Percentiles rank a stretch among this genome's conserved stretches.
Evolutionary conservation across 768 basidiomycete genomes (phyloP).

Genomic region (Trametes cinnabarina): DNA sequence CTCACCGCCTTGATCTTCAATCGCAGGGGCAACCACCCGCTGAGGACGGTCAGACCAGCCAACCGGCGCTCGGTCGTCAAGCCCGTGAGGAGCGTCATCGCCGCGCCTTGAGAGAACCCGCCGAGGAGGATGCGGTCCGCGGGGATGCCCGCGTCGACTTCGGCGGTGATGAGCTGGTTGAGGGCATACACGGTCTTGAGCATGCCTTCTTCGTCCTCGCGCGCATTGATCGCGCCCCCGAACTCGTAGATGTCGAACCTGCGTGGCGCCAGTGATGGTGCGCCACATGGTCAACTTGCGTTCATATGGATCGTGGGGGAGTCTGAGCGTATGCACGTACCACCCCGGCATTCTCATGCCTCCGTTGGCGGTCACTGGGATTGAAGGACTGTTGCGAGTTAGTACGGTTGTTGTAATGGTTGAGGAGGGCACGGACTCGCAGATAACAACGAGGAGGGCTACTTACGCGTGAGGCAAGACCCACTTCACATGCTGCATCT

Average conservation of each 20-base stretch:
- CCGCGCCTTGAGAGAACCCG: conserved; percentile 86
- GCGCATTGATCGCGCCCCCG: conserved; percentile 14
- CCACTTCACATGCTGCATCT: conserved; percentile 84
- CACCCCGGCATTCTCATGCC: conserved; percentile 77
- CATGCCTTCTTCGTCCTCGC: conserved; percentile 81
- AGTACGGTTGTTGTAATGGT: background rate
- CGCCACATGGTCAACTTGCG: background rate
- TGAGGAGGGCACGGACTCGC: background rate
- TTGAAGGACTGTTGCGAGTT: conserved; percentile 41
- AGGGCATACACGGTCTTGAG: conserved; percentile 58
- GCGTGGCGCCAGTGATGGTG: background rate
- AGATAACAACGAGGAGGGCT: background rate
- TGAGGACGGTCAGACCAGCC: conserved; percentile 70
- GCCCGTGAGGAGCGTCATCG: conserved; percentile 74
- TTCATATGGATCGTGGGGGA: background rate
- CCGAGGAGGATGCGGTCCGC: conserved; percentile 76
- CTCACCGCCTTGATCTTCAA: conserved; percentile 64
- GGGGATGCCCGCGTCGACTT: conserved; percentile 69
- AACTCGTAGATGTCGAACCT: conserved; percentile 78
- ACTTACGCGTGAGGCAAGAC: conserved; percentile 80
- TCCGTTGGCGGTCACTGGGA: conserved; percentile 71
- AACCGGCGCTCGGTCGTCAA: conserved; percentile 65
- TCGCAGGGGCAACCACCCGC: conserved; percentile 75
- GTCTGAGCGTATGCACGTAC: conserved; percentile 40
- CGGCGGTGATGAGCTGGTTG: conserved; percentile 67